phyloP scores from a whole-genome alignment of 192 early-diverging fungal species.

The Oehlia diaphana region DNA sequence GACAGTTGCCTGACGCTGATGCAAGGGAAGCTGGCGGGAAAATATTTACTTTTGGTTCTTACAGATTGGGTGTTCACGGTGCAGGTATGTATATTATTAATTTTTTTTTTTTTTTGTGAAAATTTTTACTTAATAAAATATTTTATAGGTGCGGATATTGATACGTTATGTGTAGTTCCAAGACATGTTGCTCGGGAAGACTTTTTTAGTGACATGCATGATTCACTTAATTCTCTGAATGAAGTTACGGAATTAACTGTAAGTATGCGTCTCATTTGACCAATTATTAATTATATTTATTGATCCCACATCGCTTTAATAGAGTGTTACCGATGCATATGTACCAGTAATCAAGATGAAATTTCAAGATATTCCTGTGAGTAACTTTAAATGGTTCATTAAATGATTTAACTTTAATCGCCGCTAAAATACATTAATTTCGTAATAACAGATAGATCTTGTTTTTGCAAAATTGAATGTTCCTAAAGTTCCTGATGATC shows the following conservation, averaged over 20 bases:
- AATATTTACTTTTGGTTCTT: constrained; percentile 98
- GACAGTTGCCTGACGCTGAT: constrained; percentile 75
- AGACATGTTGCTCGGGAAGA: constrained; percentile 86
- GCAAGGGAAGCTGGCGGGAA: constrained; percentile 91
- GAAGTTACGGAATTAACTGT: constrained; percentile 89
- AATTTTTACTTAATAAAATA: neutral
- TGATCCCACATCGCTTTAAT: neutral
- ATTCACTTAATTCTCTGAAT: constrained; percentile 73
- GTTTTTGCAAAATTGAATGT: constrained; percentile 80
- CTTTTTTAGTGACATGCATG: constrained; percentile 89
- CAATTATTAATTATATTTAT: constrained; percentile 37
- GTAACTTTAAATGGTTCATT: constrained; percentile 7
- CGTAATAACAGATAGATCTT: constrained; percentile 77
- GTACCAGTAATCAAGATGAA: constrained; percentile 96
- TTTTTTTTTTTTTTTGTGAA: neutral
- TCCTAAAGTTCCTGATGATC: constrained; percentile 77
- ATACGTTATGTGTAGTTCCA: constrained; percentile 95
- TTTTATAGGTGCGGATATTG: constrained; percentile 87
- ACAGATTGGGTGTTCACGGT: constrained; percentile 92
- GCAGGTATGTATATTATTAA: constrained; percentile 55
- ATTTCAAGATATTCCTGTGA: constrained; percentile 86
- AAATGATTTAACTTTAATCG: neutral
- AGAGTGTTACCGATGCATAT: constrained; percentile 79
- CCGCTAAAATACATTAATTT: neutral
- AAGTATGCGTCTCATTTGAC: constrained; percentile 1